phyloP scores from a whole-genome alignment of 345 rosid species.

The Brassica juncea region DNA sequence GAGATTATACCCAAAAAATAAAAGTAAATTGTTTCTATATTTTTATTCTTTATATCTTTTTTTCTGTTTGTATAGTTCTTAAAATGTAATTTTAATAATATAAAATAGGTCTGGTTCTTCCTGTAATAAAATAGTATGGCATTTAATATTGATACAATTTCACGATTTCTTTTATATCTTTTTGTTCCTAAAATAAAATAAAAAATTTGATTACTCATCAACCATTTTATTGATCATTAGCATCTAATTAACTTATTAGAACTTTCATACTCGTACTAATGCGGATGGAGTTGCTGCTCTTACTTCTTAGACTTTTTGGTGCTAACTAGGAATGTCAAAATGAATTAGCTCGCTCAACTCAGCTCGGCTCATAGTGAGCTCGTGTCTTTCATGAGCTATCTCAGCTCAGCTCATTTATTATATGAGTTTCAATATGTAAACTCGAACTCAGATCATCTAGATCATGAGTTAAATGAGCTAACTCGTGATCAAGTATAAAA shows the following conservation, averaged over 20 bases:
- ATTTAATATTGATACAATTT: not conserved
- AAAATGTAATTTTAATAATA: not conserved
- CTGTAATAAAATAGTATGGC: not conserved
- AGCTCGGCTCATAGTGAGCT: no score
- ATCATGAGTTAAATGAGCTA: no score
- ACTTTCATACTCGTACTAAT: not conserved
- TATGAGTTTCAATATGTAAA: no score
- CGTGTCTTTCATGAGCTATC: no score
- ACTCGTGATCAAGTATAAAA: no score
- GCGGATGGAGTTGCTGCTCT: not conserved
- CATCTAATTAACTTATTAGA: not conserved
- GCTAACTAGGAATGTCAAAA: not conserved
- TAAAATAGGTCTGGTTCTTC: not conserved
- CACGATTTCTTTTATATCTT: not conserved
- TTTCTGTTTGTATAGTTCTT: not conserved
- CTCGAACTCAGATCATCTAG: no score
- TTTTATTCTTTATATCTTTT: no score
- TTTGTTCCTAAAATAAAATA: no score
- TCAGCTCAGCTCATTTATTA: no score
- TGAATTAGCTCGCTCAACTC: no score
- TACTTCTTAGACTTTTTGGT: not conserved
- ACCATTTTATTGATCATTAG: not conserved
- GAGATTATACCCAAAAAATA: not conserved
- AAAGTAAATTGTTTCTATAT: not conserved
- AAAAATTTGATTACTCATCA: not conserved